These are phyloP conservation scores for Berkeleyomyces basicola DNA, from an alignment of 2,329 filamentous ascomycete genomes.

Conservation along the genomic window DNA sequence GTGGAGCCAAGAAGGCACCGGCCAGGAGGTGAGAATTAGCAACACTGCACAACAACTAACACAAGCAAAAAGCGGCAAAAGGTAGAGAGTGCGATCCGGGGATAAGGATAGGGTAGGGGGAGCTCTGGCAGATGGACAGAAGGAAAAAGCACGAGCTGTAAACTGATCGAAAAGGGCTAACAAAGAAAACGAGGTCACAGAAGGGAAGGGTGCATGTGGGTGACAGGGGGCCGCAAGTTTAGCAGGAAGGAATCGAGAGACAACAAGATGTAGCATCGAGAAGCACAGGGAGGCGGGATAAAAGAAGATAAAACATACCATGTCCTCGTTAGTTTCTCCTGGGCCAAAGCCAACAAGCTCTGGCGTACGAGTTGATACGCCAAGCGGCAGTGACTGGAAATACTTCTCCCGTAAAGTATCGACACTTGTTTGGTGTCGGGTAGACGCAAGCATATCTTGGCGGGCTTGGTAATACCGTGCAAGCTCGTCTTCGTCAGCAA, in stretches of 20 bases:
- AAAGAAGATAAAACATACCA: conserved; percentile 19
- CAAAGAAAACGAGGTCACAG: not conserved
- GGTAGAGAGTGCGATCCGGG: not conserved
- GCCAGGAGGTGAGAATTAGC: conserved; percentile 9
- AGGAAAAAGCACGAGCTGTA: not conserved
- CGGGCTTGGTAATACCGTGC: conserved; percentile 15
- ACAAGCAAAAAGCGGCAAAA: not conserved
- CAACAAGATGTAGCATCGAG: not conserved
- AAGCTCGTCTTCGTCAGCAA: conserved; percentile 15
- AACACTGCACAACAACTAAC: not conserved
- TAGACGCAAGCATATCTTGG: conserved; percentile 10
- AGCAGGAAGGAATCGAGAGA: not conserved
- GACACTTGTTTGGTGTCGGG: conserved; percentile 17
- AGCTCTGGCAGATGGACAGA: not conserved
- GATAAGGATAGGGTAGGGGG: not conserved
- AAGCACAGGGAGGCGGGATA: not conserved
- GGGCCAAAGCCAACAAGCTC: conserved; percentile 25
- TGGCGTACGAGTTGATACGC: conserved; percentile 22
- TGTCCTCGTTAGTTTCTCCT: conserved; percentile 21
- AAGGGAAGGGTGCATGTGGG: not conserved
- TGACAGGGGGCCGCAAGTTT: not conserved
- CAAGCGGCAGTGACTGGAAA: conserved; percentile 21
- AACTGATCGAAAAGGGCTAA: not conserved
- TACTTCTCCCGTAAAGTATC: conserved; percentile 20
- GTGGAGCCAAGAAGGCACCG: not conserved